Evolutionary conservation across 2,329 filamentous ascomycete genomes (phyloP).

Genomic region (Plenodomus biglobosus): DNA sequence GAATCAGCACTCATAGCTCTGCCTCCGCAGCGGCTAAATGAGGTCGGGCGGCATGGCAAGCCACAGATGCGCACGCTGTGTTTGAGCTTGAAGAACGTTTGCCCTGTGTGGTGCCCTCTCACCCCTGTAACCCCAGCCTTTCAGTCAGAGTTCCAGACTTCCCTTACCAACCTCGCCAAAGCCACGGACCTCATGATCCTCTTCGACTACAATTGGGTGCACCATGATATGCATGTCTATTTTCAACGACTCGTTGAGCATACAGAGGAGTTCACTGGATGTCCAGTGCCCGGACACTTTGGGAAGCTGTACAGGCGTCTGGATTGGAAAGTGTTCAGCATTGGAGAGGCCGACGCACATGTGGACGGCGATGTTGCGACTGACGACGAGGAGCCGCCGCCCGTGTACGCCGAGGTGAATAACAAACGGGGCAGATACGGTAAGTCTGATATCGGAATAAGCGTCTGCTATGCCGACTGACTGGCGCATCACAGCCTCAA

Average conservation of each 20-base stretch:
- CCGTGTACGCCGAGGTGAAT: slow-evolving; percentile 9
- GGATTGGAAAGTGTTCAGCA: slow-evolving; percentile 11
- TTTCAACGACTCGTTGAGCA: slow-evolving; percentile 10
- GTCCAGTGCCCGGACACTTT: slow-evolving; percentile 6
- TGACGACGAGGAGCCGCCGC: slow-evolving; percentile 5
- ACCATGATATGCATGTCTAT: slow-evolving; percentile 6
- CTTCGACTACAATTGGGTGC: slow-evolving; percentile 22
- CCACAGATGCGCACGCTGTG: slow-evolving; percentile 13
- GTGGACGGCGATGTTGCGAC: neutral
- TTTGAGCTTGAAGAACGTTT: slow-evolving; percentile 5
- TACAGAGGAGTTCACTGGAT: slow-evolving; percentile 11
- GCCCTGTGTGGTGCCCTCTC: slow-evolving; percentile 11
- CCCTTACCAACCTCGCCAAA: slow-evolving; percentile 12
- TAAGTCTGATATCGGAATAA: slow-evolving; percentile 2
- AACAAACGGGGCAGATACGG: slow-evolving; percentile 15
- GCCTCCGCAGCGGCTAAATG: slow-evolving; percentile 5
- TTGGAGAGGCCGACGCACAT: slow-evolving; percentile 3
- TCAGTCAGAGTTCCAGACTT: slow-evolving; percentile 6
- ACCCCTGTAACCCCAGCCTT: slow-evolving; percentile 1
- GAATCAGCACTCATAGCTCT: slow-evolving; percentile 1
- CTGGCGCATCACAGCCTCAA: slow-evolving; percentile 1
- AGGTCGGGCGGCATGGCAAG: slow-evolving; percentile 13
- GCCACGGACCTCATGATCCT: slow-evolving; percentile 13
- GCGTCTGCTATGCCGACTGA: neutral
- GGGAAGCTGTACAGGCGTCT: slow-evolving; percentile 1